Percentiles rank a stretch among this genome's conserved stretches.
Evolutionary conservation across 352 stramenopile genomes (phyloP).

Genomic region (Globisporangium cystogenes): DNA sequence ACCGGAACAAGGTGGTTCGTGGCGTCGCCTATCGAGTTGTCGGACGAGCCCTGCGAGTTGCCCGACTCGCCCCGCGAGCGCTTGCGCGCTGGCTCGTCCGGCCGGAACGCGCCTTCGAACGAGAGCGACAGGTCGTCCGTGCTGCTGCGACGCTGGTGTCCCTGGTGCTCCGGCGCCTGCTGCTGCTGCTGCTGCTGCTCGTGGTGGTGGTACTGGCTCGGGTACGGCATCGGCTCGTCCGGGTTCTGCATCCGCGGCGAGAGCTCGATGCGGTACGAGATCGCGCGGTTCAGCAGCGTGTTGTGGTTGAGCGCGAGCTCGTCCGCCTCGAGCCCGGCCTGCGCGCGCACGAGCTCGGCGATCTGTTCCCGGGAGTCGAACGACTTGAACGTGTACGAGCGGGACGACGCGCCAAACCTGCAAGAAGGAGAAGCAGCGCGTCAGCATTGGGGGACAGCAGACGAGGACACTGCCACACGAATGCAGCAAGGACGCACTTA

Average conservation of each 20-base stretch:
- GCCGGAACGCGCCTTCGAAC: conserved; percentile 11
- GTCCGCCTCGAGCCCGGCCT: conserved; percentile 44
- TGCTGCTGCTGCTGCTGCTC: conserved; percentile 8
- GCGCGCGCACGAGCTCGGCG: conserved; percentile 41
- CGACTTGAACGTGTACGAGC: conserved; percentile 77
- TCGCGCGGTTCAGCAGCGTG: conserved; percentile 73
- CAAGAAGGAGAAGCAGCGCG: too few relatives aligned
- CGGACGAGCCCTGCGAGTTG: conserved; percentile 47
- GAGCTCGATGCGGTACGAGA: conserved; percentile 72
- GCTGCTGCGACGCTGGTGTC: conserved; percentile 13
- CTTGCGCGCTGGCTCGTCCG: conserved; percentile 26
- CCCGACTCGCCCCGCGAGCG: conserved; percentile 44
- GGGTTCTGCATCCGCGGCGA: conserved; percentile 37
- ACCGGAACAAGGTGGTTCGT: background rate
- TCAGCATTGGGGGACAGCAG: too few relatives aligned
- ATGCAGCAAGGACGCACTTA: conserved; percentile 23
- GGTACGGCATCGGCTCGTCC: conserved; percentile 36
- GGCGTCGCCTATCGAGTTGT: conserved; percentile 25
- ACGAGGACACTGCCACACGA: too few relatives aligned
- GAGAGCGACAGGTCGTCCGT: conserved; percentile 30
- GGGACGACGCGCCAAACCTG: conserved; percentile 71
- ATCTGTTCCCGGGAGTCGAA: conserved; percentile 80
- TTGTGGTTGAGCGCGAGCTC: conserved; percentile 71
- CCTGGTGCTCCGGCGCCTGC: conserved; percentile 13
- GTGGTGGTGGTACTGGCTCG: conserved; percentile 20